These are phyloP conservation scores for Passalora sequoiae DNA, from an alignment of 2,329 filamentous ascomycete species.

Conservation along the genomic window DNA sequence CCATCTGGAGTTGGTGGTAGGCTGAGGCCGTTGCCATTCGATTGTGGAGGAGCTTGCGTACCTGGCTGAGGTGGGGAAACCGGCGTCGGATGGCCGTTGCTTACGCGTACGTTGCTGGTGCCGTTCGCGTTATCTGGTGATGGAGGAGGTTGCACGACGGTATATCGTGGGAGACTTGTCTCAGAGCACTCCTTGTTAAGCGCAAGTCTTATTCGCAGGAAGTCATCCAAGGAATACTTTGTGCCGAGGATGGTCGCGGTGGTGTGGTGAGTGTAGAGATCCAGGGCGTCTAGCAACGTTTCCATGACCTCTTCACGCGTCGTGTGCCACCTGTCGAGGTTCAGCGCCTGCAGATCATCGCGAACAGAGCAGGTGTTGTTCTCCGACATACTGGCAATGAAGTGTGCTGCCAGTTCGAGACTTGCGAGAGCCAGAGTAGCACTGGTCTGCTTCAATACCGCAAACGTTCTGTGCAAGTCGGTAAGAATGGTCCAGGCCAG, in stretches of 20 bases:
- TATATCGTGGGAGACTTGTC: slow-evolving; percentile 57
- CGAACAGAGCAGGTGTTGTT: slow-evolving; percentile 19
- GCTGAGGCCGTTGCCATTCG: slow-evolving; percentile 9
- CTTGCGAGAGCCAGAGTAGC: slow-evolving; percentile 79
- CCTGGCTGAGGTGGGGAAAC: slow-evolving; percentile 30
- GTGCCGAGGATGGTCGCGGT: slow-evolving; percentile 68
- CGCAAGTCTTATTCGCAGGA: slow-evolving; percentile 80
- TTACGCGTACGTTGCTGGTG: slow-evolving; percentile 27
- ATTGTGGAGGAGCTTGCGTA: slow-evolving; percentile 17
- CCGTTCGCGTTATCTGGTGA: slow-evolving; percentile 33
- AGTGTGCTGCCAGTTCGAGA: slow-evolving; percentile 70
- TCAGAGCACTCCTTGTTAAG: slow-evolving; percentile 76
- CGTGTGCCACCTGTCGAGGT: slow-evolving; percentile 44
- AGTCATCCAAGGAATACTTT: slow-evolving; percentile 66
- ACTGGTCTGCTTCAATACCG: slow-evolving; percentile 82
- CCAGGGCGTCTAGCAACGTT: slow-evolving; percentile 82
- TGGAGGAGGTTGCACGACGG: slow-evolving; percentile 31
- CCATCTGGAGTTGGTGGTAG: slow-evolving; percentile 24
- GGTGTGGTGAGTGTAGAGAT: slow-evolving; percentile 84
- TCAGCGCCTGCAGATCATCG: slow-evolving; percentile 36
- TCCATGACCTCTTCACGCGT: slow-evolving; percentile 54
- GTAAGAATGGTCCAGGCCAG: slow-evolving; percentile 79
- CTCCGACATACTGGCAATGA: slow-evolving; percentile 39
- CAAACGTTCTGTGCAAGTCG: slow-evolving; percentile 89
- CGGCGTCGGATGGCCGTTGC: slow-evolving; percentile 34